Conservation (phyloP, 371 early-diverging fungal genomes). For the Mortierella sp. region DNA sequence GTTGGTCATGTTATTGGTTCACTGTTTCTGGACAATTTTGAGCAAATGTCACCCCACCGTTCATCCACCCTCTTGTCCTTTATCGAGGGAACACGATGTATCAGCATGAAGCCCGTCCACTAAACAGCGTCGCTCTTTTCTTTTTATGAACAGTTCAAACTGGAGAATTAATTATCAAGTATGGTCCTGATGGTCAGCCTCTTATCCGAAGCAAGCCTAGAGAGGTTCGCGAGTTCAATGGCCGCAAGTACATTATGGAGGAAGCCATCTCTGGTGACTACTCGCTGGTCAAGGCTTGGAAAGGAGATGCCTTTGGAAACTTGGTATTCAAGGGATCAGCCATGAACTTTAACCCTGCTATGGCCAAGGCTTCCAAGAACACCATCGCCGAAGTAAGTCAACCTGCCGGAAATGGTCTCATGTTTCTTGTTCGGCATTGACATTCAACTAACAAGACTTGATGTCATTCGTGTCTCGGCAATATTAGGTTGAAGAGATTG, state of each 20-base stretch:
- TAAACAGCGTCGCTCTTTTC: not conserved
- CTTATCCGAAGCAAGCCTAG: conserved; percentile 60
- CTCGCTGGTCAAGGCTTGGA: conserved; percentile 80
- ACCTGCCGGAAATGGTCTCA: not conserved
- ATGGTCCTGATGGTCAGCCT: conserved; percentile 58
- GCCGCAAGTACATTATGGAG: conserved; percentile 73
- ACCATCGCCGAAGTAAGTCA: conserved; percentile 66
- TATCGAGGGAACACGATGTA: not conserved
- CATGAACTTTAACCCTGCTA: conserved; percentile 76
- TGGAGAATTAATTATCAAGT: conserved; percentile 67
- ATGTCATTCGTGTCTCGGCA: not conserved
- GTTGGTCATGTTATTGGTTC: not conserved
- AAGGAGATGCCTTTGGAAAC: conserved; percentile 77
- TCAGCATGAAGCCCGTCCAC: not conserved
- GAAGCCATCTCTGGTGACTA: conserved; percentile 76
- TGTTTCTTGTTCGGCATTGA: not conserved
- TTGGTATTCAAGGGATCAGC: conserved; percentile 71
- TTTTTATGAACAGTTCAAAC: conserved; percentile 24
- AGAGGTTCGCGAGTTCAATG: conserved; percentile 67
- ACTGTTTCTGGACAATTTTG: not conserved
- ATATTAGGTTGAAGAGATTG: conserved; percentile 71
- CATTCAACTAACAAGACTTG: not conserved
- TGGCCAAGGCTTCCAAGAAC: conserved; percentile 68
- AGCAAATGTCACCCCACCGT: too few relatives aligned
- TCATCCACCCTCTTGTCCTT: not conserved